phyloP scores from a whole-genome alignment of 2,329 filamentous ascomycete genomes.

The Fusarium phyllophilum region DNA sequence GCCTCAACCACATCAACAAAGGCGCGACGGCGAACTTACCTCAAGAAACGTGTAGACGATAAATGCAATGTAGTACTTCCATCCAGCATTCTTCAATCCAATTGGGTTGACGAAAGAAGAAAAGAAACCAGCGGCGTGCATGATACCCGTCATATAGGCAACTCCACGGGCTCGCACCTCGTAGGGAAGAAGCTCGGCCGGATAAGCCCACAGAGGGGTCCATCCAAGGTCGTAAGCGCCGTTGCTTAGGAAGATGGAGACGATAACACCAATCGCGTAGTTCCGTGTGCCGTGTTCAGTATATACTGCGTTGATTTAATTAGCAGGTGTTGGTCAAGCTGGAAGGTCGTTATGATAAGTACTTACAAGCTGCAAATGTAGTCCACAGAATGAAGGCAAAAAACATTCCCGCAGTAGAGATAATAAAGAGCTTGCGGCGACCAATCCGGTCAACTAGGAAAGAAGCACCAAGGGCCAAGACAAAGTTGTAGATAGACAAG shows the following conservation, averaged over 20 bases:
- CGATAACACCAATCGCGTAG: slow-evolving; percentile 1
- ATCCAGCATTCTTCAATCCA: background rate
- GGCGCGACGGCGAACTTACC: background rate
- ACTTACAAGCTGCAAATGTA: slow-evolving; percentile 19
- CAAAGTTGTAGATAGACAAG: slow-evolving; percentile 47
- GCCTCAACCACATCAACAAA: fast-evolving
- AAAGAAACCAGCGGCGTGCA: background rate
- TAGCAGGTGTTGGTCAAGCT: background rate
- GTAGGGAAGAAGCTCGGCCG: slow-evolving; percentile 41
- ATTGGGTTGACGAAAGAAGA: background rate
- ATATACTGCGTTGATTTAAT: background rate
- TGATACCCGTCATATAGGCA: background rate
- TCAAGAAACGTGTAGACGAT: background rate
- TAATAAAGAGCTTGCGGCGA: slow-evolving; percentile 17
- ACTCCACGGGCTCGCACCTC: slow-evolving; percentile 21
- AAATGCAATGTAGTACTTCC: background rate
- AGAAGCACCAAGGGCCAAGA: slow-evolving; percentile 49
- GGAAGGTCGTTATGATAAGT: background rate
- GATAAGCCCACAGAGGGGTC: slow-evolving; percentile 23
- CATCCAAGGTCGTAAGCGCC: background rate
- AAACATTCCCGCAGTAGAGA: slow-evolving; percentile 17
- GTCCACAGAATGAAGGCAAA: slow-evolving; percentile 39
- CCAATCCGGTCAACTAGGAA: slow-evolving; percentile 36
- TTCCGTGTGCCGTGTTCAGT: background rate
- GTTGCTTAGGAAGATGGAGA: background rate